These are phyloP conservation scores for Penicillium sclerotiorum DNA, from an alignment of 2,329 filamentous ascomycete genomes.

Conservation along the genomic window DNA sequence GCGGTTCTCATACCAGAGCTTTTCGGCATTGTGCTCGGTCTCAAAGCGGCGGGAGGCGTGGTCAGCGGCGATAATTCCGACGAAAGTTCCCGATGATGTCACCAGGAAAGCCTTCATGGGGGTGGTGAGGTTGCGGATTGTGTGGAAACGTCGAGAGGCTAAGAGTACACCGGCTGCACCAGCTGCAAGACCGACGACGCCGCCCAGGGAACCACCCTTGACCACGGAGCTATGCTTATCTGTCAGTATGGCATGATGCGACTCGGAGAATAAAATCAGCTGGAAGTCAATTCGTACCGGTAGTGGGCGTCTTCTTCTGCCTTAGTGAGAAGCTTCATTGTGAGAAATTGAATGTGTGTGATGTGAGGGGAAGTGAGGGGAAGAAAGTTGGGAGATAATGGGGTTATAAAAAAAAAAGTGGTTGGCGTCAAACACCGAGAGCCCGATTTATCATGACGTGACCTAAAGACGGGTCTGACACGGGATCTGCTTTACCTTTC, in stretches of 20 bases:
- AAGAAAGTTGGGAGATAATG: constrained; percentile 1
- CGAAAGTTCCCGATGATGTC: constrained; percentile 78
- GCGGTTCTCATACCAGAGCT: constrained; percentile 65
- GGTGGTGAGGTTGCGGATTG: constrained; percentile 78
- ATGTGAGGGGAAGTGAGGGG: neutral
- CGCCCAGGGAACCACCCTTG: constrained; percentile 76
- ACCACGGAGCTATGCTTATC: constrained; percentile 63
- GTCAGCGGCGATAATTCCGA: constrained; percentile 86
- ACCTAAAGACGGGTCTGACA: too few species aligned
- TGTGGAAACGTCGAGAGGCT: constrained; percentile 71
- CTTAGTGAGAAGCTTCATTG: constrained; percentile 93
- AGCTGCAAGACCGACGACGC: constrained; percentile 65
- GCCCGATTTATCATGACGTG: constrained; percentile 27
- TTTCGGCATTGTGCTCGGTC: constrained; percentile 66
- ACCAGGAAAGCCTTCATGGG: constrained; percentile 91
- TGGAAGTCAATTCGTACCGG: constrained; percentile 50
- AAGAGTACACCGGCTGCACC: constrained; percentile 69
- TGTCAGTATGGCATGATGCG: constrained; percentile 19
- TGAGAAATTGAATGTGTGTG: constrained; percentile 3
- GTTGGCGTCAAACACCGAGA: constrained; percentile 25
- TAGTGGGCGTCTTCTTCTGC: constrained; percentile 92
- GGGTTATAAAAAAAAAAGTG: constrained; percentile 11
- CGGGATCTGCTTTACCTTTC: constrained; percentile 29
- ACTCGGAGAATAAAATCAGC: neutral
- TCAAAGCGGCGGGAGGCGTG: constrained; percentile 72